Base-by-base conservation (phyloP, 2,329 filamentous ascomycete species). In the Bipolaris oryzae region DNA sequence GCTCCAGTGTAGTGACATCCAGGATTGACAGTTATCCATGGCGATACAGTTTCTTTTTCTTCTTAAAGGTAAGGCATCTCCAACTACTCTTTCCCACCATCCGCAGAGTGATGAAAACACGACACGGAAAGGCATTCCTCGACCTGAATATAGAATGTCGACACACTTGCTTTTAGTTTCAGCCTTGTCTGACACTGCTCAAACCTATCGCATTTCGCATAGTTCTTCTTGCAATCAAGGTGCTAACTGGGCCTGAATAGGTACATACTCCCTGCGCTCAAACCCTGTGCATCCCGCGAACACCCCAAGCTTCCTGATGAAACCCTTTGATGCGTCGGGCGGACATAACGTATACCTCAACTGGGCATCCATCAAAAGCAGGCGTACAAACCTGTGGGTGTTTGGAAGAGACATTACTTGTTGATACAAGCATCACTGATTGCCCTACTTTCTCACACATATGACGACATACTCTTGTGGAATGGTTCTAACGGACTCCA, bases 381-480 rank as follows among this genome's bases (percentile, higher is more conserved):
- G 80, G 79, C 83, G 83, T 87, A 87, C 85, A 87, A 87, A 85
- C 83, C 80, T 83, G 84, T 81, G 81, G 83, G 74, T 82, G 81
- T 76, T 76, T 69, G 75, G 71, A 70, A 72, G 74, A 70, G 78
- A 81, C 80, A 74, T 77, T 82, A 82, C 83, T 87, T 87, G 85
- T 87, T 87, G 85, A 88, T 82, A 87, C 87, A 81, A 77, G 86
- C 85, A 85, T 87, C 83, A 84, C 85, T 87, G 85, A 87, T 80
- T 68, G 67, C 64, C 70, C 57, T 58, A 23, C 60, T 42, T 50
- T 37, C 28, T 53, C 50, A 55, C 41, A 35, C 43, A 43, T 47
- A 37, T 49, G 50, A 34, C 35, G 31, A 46, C 35, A 57, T 42
- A 21, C 5, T 21, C 56, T 41, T 38, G 50, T 34, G 42, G 41